phyloP scores from a whole-genome alignment of 2,329 filamentous ascomycete species.

The Seiridium unicorne region DNA sequence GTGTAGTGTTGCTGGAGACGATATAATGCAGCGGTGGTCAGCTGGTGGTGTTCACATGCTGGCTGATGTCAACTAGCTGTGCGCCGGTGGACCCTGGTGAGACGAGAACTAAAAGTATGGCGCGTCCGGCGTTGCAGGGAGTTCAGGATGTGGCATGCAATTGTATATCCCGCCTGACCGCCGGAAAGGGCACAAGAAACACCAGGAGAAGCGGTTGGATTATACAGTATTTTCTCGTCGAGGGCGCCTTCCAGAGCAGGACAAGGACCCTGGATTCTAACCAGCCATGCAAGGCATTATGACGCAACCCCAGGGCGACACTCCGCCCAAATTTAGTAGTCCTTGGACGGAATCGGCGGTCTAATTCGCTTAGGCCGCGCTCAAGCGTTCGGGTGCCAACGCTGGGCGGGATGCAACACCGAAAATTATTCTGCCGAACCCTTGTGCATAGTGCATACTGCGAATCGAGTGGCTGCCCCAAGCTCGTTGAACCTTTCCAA shows the following conservation, averaged over 20 bases:
- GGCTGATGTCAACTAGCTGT: slow-evolving; percentile 1
- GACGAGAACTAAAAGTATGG: background rate
- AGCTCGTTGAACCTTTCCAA: too few species aligned
- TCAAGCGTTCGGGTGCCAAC: background rate
- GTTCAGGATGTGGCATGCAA: background rate
- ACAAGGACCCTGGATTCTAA: background rate
- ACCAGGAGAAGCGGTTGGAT: too few species aligned
- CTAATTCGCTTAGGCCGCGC: background rate
- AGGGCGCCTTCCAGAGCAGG: too few species aligned
- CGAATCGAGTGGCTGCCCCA: background rate
- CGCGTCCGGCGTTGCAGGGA: background rate
- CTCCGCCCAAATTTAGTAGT: background rate
- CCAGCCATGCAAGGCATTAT: background rate
- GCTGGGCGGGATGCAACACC: background rate
- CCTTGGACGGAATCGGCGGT: background rate
- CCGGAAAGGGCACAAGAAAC: too few species aligned
- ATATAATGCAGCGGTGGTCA: background rate
- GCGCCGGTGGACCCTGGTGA: background rate
- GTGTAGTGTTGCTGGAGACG: background rate
- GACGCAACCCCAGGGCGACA: background rate
- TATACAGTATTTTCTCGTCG: too few species aligned
- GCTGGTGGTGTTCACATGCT: background rate
- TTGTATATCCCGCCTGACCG: too few species aligned
- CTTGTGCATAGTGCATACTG: background rate
- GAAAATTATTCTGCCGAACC: background rate